Base-by-base conservation (phyloP, 441 rosid species). In the Brassica balearica region DNA sequence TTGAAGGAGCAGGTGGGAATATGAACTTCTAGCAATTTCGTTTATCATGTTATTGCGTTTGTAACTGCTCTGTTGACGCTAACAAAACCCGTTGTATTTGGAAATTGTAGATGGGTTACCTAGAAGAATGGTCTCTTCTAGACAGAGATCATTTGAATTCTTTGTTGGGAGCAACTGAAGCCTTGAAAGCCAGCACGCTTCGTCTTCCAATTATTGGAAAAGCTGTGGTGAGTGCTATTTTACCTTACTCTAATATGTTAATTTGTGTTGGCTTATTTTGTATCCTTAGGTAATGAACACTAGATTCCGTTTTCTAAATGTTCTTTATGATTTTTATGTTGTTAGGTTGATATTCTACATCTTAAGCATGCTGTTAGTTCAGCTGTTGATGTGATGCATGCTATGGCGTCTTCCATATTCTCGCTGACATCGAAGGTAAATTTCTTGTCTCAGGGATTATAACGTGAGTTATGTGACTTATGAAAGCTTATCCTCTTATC, bases 341-440 rank as follows among this genome's bases (percentile, higher is more conserved):
- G 65, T 65, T 81, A 90, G 95, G 87, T 80, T 38, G 90, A 90
- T 82, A 71, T 79, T 62, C 87, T 84, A 76, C 83, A 88, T 67
- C 86, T 90, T 74, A 87, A 86, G 87, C 83, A 90, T 85, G 91
- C 86, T 71, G 78, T 87, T 65, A 83, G 91, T 72, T 88, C 95
- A 75, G 88, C 95, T 10, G 84, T 86, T 65, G 90, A 88, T 75
- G 87, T 85, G 17, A 86, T 88, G 91, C 90, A 84, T 53, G 87
- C 86, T 75, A 86, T 88, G 91, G 83, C 88, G 63, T 87, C 90
- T 67, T 87, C 89, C 12, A 79, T 90, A 84, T 88, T 82, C 85
- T 85, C 80, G 22, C 75, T 86, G 15, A 80, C 85, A 58, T 80
- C 65, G 0, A 84, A 88, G 90, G 95, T 88, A 86, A 77, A 63